phyloP scores from a whole-genome alignment of 352 stramenopile species.

The Phytophthora constricta region DNA sequence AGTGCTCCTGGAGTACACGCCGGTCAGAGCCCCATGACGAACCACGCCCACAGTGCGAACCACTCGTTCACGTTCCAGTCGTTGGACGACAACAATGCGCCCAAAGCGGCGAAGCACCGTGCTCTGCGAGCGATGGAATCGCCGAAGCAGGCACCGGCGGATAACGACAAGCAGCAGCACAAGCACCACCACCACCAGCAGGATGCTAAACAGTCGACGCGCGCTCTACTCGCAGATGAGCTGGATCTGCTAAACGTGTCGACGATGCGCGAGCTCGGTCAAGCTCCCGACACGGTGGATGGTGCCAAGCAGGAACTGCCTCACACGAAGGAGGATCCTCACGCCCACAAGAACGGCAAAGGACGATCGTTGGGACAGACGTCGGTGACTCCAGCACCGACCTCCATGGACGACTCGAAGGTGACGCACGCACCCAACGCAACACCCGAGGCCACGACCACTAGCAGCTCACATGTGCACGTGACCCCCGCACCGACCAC shows the following conservation, averaged over 20 bases:
- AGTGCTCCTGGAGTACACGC: conserved; percentile 6
- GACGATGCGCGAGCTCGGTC: not conserved
- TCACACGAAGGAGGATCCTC: not conserved
- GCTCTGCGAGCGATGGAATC: conserved; percentile 17
- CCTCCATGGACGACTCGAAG: too few relatives aligned
- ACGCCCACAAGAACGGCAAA: not conserved
- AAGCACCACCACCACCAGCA: not conserved
- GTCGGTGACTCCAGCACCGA: too few relatives aligned
- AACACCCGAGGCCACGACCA: conserved; percentile 18
- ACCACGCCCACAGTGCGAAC: not conserved
- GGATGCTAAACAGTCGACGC: not conserved
- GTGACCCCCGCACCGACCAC: conserved; percentile 13
- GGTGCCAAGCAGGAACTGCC: not conserved
- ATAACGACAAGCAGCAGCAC: conserved; percentile 13
- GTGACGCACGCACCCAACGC: not conserved
- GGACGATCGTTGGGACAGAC: conserved; percentile 12
- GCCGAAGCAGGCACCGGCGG: conserved; percentile 5
- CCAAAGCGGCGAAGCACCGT: not conserved
- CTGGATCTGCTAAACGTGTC: not conserved
- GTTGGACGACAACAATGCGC: conserved; percentile 1
- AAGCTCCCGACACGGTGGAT: not conserved
- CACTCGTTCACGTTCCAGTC: conserved; percentile 9
- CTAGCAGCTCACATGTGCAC: not conserved
- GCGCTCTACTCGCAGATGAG: not conserved
- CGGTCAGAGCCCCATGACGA: not conserved